Percentiles rank a stretch among this genome's conserved stretches.
Conservation (phyloP, 2,329 filamentous ascomycete species). For the Fusarium algeriense region DNA sequence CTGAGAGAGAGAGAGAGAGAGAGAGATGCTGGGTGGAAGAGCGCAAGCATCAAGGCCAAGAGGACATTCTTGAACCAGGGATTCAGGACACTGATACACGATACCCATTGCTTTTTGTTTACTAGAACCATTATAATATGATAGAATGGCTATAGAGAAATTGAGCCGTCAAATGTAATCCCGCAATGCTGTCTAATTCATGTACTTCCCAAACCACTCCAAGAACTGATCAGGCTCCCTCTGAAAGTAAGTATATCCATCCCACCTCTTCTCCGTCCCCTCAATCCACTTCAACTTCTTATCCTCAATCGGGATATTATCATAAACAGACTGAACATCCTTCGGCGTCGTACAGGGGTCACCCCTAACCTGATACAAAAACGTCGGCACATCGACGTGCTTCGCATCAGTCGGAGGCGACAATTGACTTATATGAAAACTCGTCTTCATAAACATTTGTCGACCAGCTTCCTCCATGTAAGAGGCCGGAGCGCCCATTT, state of each 20-base stretch:
- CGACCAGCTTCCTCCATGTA: conserved; percentile 32
- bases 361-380: conserved; percentile 29
- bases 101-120: conserved; percentile 19
- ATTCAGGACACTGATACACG: background rate
- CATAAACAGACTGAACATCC: conserved; percentile 33
- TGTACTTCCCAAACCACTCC: conserved; percentile 29
- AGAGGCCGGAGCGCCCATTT: conserved; percentile 9
- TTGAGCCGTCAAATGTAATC: too few relatives aligned
- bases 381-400: conserved; percentile 24
- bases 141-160: accelerated
- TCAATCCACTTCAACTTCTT: conserved; percentile 34
- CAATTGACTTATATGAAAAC: conserved; percentile 22
- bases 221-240: conserved; percentile 30
- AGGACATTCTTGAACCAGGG: too few relatives aligned
- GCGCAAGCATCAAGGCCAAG: background rate
- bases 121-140: background rate
- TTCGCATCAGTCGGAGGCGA: conserved; percentile 20
- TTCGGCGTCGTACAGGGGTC: conserved; percentile 20
- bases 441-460: conserved; percentile 32
- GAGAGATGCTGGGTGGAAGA: too few relatives aligned
- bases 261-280: conserved; percentile 22
- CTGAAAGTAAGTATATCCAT: conserved; percentile 35
- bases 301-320: conserved; percentile 22
- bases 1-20: too few relatives aligned
- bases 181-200: conserved; percentile 2